These are phyloP conservation scores for Termitomyces sp. DNA, from an alignment of 768 basidiomycete species.

Conservation along the genomic window DNA sequence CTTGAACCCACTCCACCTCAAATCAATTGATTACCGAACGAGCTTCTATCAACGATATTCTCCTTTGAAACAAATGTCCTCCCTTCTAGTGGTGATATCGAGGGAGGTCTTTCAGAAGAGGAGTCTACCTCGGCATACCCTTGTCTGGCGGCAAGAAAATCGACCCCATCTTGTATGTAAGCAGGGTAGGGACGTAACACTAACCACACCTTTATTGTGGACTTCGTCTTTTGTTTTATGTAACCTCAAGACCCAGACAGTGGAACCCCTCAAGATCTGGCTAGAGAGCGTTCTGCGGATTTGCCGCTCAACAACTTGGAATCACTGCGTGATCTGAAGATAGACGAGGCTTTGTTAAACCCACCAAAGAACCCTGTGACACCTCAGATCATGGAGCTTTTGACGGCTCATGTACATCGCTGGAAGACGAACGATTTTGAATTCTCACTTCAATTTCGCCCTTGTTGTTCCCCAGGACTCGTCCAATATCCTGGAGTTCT, in stretches of 20 bases:
- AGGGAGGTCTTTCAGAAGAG: not conserved
- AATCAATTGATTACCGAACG: not conserved
- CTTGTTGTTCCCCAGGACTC: not conserved
- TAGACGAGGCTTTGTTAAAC: not conserved
- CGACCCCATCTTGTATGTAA: conserved; percentile 1
- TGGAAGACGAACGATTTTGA: conserved; percentile 6
- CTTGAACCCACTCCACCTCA: not conserved
- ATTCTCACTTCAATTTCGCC: conserved; percentile 1
- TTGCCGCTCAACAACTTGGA: not conserved
- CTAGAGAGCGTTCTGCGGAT: not conserved
- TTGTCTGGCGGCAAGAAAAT: not conserved
- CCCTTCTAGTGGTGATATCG: not conserved
- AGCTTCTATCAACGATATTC: conserved; percentile 1
- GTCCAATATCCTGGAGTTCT: conserved; percentile 4
- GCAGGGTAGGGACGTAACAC: not conserved
- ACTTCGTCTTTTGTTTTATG: not conserved
- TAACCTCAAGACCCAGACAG: not conserved
- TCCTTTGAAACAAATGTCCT: not conserved
- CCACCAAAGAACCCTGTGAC: conserved; percentile 1
- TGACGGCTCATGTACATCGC: conserved; percentile 2
- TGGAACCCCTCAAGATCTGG: not conserved
- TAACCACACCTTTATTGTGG: conserved; percentile 2
- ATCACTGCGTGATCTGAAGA: not conserved
- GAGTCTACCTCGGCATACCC: not conserved
- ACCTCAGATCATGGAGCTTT: conserved; percentile 3